phyloP scores from a whole-genome alignment of 768 basidiomycete species.

The Boletus vinaceobasis region DNA sequence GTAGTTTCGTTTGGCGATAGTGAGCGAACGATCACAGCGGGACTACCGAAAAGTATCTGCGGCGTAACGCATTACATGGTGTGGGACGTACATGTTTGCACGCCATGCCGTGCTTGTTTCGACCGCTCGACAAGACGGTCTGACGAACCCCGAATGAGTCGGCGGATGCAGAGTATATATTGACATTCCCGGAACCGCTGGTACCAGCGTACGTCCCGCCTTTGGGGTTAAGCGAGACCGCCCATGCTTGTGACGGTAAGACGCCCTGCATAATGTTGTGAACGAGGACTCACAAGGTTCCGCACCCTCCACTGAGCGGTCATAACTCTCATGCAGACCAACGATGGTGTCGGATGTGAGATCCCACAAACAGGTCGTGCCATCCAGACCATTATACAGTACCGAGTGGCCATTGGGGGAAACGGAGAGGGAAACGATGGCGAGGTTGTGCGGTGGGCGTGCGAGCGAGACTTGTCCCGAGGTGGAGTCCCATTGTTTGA shows the following conservation, averaged over 20 bases:
- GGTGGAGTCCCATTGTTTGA: conserved; percentile 68
- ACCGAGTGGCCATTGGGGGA: conserved; percentile 62
- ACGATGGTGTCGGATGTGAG: conserved; percentile 56
- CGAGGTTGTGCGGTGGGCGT: conserved; percentile 76
- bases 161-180: conserved; percentile 64
- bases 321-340: conserved; percentile 72
- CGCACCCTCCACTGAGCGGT: conserved; percentile 48
- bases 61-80: neutral
- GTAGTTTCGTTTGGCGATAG: conserved; percentile 1
- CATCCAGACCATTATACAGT: conserved; percentile 81
- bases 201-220: conserved; percentile 73
- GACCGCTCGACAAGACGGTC: conserved; percentile 57
- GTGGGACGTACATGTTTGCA: conserved; percentile 58
- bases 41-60: conserved; percentile 1
- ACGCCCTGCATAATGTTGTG: neutral
- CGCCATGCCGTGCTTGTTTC: conserved; percentile 74
- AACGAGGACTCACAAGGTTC: conserved; percentile 61
- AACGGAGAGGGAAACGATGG: conserved; percentile 76
- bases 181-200: conserved; percentile 67
- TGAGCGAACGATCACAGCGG: neutral
- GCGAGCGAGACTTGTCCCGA: conserved; percentile 61
- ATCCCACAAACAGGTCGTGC: conserved; percentile 75
- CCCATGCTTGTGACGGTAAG: conserved; percentile 58
- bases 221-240: conserved; percentile 75
- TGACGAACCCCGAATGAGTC: conserved; percentile 67